These are phyloP conservation scores for Isoetes taiwanensis DNA, from an alignment of 75 land plant genomes.

Conservation along the genomic window DNA sequence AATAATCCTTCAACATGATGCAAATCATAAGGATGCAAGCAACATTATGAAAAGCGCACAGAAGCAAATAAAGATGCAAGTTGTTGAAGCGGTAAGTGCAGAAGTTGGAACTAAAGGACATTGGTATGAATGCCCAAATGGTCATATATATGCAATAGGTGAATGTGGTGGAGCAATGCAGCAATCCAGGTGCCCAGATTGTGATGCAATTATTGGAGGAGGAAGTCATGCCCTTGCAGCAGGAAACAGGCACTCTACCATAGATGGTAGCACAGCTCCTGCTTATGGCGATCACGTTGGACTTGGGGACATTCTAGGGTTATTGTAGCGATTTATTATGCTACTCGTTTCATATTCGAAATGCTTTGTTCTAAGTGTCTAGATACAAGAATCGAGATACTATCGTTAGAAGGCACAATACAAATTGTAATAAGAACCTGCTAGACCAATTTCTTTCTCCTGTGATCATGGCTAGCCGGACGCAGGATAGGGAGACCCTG, in stretches of 20 bases:
- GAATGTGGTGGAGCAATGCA: conserved; percentile 22
- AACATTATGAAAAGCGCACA: conserved; percentile 1
- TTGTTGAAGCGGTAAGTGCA: conserved; percentile 5
- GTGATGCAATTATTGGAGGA: conserved; percentile 12
- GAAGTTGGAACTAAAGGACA: conserved; percentile 11
- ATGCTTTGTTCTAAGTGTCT: no score
- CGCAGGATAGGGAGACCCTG: no score
- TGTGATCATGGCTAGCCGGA: no score
- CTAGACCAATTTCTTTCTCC: no score
- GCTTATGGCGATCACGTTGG: conserved; percentile 7
- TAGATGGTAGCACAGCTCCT: conserved; percentile 10
- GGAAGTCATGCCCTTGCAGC: conserved; percentile 5
- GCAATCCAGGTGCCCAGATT: conserved; percentile 18
- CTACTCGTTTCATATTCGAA: no score
- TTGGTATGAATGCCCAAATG: conserved; percentile 22
- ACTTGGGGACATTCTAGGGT: no score
- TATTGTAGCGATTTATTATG: no score
- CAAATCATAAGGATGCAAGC: conserved; percentile 5
- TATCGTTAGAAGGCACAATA: no score
- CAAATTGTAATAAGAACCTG: no score
- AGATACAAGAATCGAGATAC: no score
- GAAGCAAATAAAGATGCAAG: neutral
- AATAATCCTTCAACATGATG: conserved; percentile 3
- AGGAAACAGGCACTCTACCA: conserved; percentile 15
- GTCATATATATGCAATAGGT: conserved; percentile 17